Evolutionary conservation across 2,329 filamentous ascomycete genomes (phyloP), one percentile per base, ranked within the genome.

Genomic region (Mycosphaerella sp.): DNA sequence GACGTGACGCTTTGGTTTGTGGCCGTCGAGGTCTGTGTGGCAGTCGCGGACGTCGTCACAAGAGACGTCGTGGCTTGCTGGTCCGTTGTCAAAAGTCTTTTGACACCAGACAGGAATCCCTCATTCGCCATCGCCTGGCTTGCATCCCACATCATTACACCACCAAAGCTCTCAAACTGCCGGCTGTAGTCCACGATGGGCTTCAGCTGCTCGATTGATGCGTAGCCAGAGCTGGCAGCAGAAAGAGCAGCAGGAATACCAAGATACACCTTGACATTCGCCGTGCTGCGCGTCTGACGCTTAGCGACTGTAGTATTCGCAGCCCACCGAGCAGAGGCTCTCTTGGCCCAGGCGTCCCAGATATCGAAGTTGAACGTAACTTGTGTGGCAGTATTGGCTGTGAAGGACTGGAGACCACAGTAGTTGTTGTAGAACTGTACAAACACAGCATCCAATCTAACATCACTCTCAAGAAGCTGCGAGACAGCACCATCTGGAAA

Each of bases 391-490:
- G 57, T 67, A 68, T 32, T 65, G 21, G 21, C 21, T 21, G 41
- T 53, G 65, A 67, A 58, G 66, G 65, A 49, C 64, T 66, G 61
- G 62, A 73, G 12, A 49, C 54, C 47, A 65, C 67, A 62, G 65
- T 80, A 86, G 0, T 75, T 75, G 60, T 76, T 75, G 64, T 75
- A 75, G 54, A 74, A 75, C 51, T 75, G 72, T 8, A 74, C 65
- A 48, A 65, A 73, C 31, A 75, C 62, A 3, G 69, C 68, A 49
- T 75, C 73, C 59, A 67, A 69, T 78, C 76, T 63, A 83, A 89
- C 70, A 87, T 85, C 12, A 84, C 84, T 0, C 84, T 84, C 0
- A 4, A 66, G 60, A 14, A 71, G 62, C 26, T 69, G 54, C 10
- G 68, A 53, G 10, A 61, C 57, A 14, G 59, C 66, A 1, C 64